Evolutionary conservation across 2,329 filamentous ascomycete species (phyloP).

Genomic region (Penicillium sp.): DNA sequence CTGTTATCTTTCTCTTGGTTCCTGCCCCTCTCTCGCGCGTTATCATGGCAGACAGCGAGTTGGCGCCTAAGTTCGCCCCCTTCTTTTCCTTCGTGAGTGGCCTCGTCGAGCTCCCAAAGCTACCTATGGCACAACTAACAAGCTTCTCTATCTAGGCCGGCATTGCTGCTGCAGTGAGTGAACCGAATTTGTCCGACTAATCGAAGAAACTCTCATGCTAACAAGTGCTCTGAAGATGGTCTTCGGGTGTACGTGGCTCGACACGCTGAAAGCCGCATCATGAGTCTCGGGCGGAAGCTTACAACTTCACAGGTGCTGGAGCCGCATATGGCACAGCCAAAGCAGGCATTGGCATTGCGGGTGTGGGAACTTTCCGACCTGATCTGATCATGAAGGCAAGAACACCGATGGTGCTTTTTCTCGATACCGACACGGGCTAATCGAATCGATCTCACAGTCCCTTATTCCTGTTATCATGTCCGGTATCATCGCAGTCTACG

Average conservation of each 20-base stretch:
- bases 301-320: conserved; percentile 53
- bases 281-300: conserved; percentile 14
- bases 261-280: conserved; percentile 2
- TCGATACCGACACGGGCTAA: conserved; percentile 14
- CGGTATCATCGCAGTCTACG: conserved; percentile 97
- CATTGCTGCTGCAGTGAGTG: conserved; percentile 49
- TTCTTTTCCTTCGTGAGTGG: conserved; percentile 65
- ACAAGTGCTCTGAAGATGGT: conserved; percentile 45
- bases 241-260: conserved; percentile 48
- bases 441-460: conserved; percentile 35
- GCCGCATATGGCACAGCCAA: conserved; percentile 68
- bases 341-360: conserved; percentile 66
- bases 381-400: conserved; percentile 67
- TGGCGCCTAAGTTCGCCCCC: conserved; percentile 62
- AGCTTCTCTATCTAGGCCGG: conserved; percentile 39
- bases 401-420: background rate
- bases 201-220: conserved; percentile 17
- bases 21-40: conserved; percentile 2
- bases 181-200: background rate
- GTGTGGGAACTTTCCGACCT: conserved; percentile 63
- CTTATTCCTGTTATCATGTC: conserved; percentile 74
- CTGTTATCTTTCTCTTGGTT: conserved; percentile 3
- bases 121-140: conserved; percentile 24
- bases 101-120: conserved; percentile 4
- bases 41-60: conserved; percentile 49